Conservation (phyloP, 257 asterid genomes). For the Solanum bukasovii region DNA sequence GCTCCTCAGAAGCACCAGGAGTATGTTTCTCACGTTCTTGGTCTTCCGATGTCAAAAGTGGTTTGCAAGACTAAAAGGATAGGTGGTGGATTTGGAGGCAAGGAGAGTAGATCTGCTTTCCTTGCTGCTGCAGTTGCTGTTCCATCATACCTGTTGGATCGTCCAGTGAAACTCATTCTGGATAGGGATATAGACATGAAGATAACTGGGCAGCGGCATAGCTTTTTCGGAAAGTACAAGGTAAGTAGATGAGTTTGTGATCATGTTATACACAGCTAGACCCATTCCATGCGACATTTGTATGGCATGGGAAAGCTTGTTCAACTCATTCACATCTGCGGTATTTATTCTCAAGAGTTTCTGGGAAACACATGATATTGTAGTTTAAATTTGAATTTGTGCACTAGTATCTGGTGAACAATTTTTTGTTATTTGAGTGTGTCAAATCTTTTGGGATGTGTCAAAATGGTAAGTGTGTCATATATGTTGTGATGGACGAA, state of each 20-base stretch:
- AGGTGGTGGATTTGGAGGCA: slow-evolving; percentile 99
- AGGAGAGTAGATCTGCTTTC: slow-evolving; percentile 84
- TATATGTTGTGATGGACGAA: background rate
- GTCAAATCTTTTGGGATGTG: background rate
- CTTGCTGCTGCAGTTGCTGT: slow-evolving; percentile 77
- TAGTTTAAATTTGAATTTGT: background rate
- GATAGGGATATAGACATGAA: slow-evolving; percentile 95
- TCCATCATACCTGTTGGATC: slow-evolving; percentile 76
- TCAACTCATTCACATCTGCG: background rate
- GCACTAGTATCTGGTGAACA: background rate
- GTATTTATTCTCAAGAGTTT: background rate
- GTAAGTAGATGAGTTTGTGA: slow-evolving; percentile 15
- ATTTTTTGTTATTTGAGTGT: background rate
- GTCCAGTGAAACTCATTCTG: slow-evolving; percentile 79
- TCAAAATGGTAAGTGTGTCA: background rate
- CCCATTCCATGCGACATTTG: background rate
- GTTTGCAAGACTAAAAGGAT: slow-evolving; percentile 94
- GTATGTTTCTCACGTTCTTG: slow-evolving; percentile 77
- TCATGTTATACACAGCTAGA: background rate
- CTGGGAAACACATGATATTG: background rate
- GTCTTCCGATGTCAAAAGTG: slow-evolving; percentile 96
- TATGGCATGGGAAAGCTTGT: background rate
- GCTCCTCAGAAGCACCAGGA: slow-evolving; percentile 92
- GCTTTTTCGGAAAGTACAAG: slow-evolving; percentile 92
- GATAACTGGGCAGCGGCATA: slow-evolving; percentile 85